Conservation (phyloP, 192 early-diverging fungal species). For the Coemansia javaensis region DNA sequence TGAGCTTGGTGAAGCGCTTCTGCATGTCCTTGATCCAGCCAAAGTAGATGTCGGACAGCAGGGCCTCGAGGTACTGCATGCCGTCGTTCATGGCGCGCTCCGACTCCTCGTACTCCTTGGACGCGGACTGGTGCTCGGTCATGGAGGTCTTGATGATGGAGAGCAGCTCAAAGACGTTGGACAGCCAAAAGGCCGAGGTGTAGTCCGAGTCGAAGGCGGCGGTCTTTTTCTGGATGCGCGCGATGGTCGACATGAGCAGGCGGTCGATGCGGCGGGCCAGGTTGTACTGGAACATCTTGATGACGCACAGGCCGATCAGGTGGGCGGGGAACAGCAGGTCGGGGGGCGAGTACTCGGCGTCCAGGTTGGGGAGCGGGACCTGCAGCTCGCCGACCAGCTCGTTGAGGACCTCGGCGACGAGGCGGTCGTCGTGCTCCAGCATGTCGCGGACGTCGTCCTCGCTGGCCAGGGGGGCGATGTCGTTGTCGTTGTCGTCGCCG, state of each 20-base stretch:
- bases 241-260: constrained; percentile 83
- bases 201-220: constrained; percentile 52
- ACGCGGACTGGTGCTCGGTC: constrained; percentile 64
- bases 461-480: constrained; percentile 13
- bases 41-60: constrained; percentile 93
- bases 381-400: constrained; percentile 84
- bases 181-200: constrained; percentile 91
- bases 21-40: constrained; percentile 98
- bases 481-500: constrained; percentile 11
- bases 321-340: constrained; percentile 93
- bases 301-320: constrained; percentile 76
- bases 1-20: constrained; percentile 89
- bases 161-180: constrained; percentile 92
- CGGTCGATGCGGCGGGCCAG: constrained; percentile 76
- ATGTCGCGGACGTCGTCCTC: constrained; percentile 46
- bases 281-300: constrained; percentile 84
- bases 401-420: constrained; percentile 81
- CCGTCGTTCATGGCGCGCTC: constrained; percentile 81
- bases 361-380: constrained; percentile 79
- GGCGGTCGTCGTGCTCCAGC: constrained; percentile 58
- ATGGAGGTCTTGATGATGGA: constrained; percentile 79
- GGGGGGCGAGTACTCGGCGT: constrained; percentile 62
- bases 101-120: constrained; percentile 58
- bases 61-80: constrained; percentile 83
- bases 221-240: constrained; percentile 70